phyloP scores from a whole-genome alignment of 2,329 filamentous ascomycete species.

The Fusarium sp. region DNA sequence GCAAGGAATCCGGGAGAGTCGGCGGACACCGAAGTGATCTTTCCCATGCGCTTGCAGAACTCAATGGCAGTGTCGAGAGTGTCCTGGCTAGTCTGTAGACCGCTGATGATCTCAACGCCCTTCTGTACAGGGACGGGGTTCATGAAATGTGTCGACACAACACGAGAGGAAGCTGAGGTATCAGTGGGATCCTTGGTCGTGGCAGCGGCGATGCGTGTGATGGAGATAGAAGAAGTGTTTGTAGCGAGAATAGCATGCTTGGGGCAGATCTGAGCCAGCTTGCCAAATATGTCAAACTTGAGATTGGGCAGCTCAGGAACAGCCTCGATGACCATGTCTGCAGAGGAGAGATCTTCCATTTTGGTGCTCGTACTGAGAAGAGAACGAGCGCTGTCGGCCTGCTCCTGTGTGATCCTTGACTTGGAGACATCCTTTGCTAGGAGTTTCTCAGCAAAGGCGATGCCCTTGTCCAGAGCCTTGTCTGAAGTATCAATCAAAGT shows the following conservation, averaged over 20 bases:
- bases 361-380: slow-evolving; percentile 76
- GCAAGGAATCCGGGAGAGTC: slow-evolving; percentile 95
- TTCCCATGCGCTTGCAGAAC: slow-evolving; percentile 93
- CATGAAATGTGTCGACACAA: slow-evolving; percentile 98
- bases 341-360: slow-evolving; percentile 80
- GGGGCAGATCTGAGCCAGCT: slow-evolving; percentile 83
- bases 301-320: slow-evolving; percentile 91
- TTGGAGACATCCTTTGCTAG: slow-evolving; percentile 93
- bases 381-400: slow-evolving; percentile 77
- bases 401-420: slow-evolving; percentile 81
- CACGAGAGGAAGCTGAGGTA: slow-evolving; percentile 82
- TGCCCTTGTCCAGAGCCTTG: slow-evolving; percentile 85
- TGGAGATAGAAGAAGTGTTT: slow-evolving; percentile 98
- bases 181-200: slow-evolving; percentile 83
- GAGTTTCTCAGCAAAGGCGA: slow-evolving; percentile 93
- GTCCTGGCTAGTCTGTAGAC: slow-evolving; percentile 85
- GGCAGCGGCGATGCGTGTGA: slow-evolving; percentile 92
- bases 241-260: slow-evolving; percentile 91
- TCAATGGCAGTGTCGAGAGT: slow-evolving; percentile 85
- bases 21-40: slow-evolving; percentile 85
- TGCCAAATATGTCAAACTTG: slow-evolving; percentile 87
- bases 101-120: slow-evolving; percentile 96
- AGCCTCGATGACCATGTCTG: slow-evolving; percentile 97
- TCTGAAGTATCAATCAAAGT: slow-evolving; percentile 86
- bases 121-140: slow-evolving; percentile 98